Base-by-base conservation (phyloP, 139 green algal species). In the Yamagishiella unicocca region DNA sequence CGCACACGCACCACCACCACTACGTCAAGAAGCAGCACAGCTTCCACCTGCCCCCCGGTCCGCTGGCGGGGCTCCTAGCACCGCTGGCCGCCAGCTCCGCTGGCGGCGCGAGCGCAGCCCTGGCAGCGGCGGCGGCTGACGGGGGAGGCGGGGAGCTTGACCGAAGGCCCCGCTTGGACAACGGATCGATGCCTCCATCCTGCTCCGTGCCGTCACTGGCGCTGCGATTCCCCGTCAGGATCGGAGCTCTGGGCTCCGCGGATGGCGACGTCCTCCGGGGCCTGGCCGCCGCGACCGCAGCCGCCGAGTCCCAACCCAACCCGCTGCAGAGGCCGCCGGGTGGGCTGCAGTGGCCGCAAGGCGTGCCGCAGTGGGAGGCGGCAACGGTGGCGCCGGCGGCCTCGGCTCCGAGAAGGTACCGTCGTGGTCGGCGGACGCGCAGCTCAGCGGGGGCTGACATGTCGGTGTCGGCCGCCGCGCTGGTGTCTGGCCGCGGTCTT, bases 381-480 rank as follows among this genome's bases (percentile, higher is more conserved):
- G 76, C 37, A 27, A 54, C 53, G 19, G 70, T 40, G 38, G 25
- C 70, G 21, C 5, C 70, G 24, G 4, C 33, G 10, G 70, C 40
- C 37, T 66, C 75, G 14, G 50, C 54, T n/a, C 71, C 71, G 42
- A 46, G 74, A 14, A n/a, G 46, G 46, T 53, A 53, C 50, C 46
- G 33, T 0, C n/a, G n/a, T 12, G 50, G 21, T 2, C 46, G 50
- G 5, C 74, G 74, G 33, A 70, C 33, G 7, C 76, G 33, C 54
- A 82, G 75, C 35, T 82, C 75, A 14, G 73, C 42, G 29, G 45
- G 31, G 10, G 42, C 71, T 22, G 73, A 61, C 31, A 82, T 82
- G 73, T 66, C 45, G 29, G 31, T 82, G 46, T 67, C 43, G 9
- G 64, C 64, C 27, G 64, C 21, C 40, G 40, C 22, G 6, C 58